Conservation (phyloP, 352 stramenopile species). For the Sclerospora graminicola region DNA sequence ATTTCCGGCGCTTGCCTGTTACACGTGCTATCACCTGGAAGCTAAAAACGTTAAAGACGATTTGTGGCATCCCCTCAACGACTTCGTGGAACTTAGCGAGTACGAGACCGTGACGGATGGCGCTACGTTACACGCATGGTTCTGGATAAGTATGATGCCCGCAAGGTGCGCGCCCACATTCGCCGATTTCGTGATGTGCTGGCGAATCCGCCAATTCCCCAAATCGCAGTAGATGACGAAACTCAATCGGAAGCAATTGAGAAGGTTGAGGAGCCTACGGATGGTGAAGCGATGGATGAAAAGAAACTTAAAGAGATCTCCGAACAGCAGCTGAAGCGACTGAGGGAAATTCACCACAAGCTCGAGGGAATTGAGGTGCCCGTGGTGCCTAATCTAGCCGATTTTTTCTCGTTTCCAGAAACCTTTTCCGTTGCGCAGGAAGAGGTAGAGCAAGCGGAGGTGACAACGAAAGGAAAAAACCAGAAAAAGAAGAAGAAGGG, state of each 20-base stretch:
- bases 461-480: conserved; percentile 23
- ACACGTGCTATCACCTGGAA: conserved; percentile 83
- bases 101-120: conserved; percentile 63
- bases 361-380: conserved; percentile 69
- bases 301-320: conserved; percentile 66
- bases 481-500: conserved; percentile 31
- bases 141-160: conserved; percentile 80
- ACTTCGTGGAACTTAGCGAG: conserved; percentile 80
- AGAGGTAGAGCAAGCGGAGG: conserved; percentile 12
- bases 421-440: conserved; percentile 2
- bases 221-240: conserved; percentile 19
- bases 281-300: conserved; percentile 21
- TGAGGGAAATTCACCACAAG: conserved; percentile 78
- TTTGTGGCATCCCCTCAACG: conserved; percentile 52
- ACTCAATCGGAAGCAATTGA: conserved; percentile 10
- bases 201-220: conserved; percentile 75
- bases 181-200: conserved; percentile 77
- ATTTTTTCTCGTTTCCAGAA: conserved; percentile 54
- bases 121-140: conserved; percentile 65
- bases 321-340: conserved; percentile 67
- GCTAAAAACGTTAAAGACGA: conserved; percentile 18
- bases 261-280: conserved; percentile 10
- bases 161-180: conserved; percentile 75
- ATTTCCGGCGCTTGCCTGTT: conserved; percentile 70
- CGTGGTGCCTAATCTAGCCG: conserved; percentile 39